Base-by-base conservation (phyloP, 768 basidiomycete species). In the Trametes coccinea region DNA sequence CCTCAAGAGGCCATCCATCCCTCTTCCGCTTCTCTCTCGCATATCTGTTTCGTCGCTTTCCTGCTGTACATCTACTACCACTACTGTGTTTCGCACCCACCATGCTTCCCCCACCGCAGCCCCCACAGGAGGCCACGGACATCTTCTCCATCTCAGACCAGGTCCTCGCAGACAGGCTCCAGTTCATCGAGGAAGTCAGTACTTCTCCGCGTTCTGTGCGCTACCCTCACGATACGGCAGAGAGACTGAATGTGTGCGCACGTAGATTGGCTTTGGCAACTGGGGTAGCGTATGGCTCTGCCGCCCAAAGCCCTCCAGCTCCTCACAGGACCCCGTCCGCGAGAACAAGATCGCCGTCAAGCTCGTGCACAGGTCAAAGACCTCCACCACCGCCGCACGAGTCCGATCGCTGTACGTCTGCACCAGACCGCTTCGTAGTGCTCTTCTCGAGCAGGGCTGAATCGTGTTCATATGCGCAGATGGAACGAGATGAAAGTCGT, bases 401-500 rank as follows among this genome's bases (percentile, higher is more conserved):
- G 91, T 99, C 59, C 80, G 88, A 69, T 94, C 94, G 47, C 79
- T 98, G 85, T 97, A 70, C 63, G 88, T 79, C 1, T 29, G 39
- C 39, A 39, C 39, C 34, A 37, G 11, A 37, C 5, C 41, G 14
- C 41, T 51, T 29, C 53, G 17, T 29, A 22, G 45, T 41, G 55
- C 48, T 48, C 59, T 45, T 56, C 22, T 22, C 22, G 22, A 51
- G 10, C 27, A 8, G 46, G 33, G 33, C 9, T 47, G 22, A 57
- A 30, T 41, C 50, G 13, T 48, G 34, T n/a, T 4, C 22, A 58
- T 53, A 39, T 7, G 13, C 53, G 56, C 65, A 93, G 92, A 77
- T 94, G 95, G 95, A 95, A 95, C 71, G 95, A 98, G 79, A 95
- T 95, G 94, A 96, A 96, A 82, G 90, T 95, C 68, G 87, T 98